A percentile compares a stretch with the other conserved stretches of the same genome.
Conservation (phyloP, 192 early-diverging fungal genomes). For the Backusella psychrophila region DNA sequence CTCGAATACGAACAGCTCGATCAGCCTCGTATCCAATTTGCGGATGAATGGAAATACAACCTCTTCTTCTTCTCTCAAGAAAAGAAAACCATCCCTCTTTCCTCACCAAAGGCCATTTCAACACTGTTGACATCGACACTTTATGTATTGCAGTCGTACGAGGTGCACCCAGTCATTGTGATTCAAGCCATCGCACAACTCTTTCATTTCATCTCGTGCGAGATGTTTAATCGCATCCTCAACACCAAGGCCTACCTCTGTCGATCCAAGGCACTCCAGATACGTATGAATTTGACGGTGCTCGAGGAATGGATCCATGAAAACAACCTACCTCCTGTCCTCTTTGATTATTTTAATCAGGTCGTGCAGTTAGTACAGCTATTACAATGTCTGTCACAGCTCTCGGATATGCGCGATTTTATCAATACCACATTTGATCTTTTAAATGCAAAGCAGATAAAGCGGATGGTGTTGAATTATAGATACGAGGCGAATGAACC, state of each 20-base stretch:
- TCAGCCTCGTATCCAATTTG: constrained; percentile 58
- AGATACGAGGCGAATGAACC: constrained; percentile 88
- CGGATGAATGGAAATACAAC: constrained; percentile 50
- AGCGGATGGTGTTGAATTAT: constrained; percentile 72
- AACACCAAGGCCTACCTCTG: constrained; percentile 69
- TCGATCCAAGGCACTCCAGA: constrained; percentile 79
- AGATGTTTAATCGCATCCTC: constrained; percentile 87
- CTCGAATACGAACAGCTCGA: constrained; percentile 69
- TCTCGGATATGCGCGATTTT: constrained; percentile 71
- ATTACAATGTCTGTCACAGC: constrained; percentile 73
- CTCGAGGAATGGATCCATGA: constrained; percentile 85
- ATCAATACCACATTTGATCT: constrained; percentile 69
- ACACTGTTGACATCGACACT: constrained; percentile 68
- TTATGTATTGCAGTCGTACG: constrained; percentile 66
- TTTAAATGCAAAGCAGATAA: constrained; percentile 73
- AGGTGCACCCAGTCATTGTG: constrained; percentile 73
- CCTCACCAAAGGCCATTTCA: constrained; percentile 70
- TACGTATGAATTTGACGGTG: constrained; percentile 78
- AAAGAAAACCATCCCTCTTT: constrained; percentile 14
- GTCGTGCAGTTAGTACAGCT: constrained; percentile 81
- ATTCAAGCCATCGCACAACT: constrained; percentile 74
- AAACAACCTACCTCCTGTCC: constrained; percentile 40
- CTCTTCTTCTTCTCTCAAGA: background rate
- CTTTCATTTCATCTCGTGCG: constrained; percentile 73
- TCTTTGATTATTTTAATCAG: constrained; percentile 58